Evolutionary conservation across 73 alveolate species (phyloP).

Genomic region (Paramecium primaurelia): DNA sequence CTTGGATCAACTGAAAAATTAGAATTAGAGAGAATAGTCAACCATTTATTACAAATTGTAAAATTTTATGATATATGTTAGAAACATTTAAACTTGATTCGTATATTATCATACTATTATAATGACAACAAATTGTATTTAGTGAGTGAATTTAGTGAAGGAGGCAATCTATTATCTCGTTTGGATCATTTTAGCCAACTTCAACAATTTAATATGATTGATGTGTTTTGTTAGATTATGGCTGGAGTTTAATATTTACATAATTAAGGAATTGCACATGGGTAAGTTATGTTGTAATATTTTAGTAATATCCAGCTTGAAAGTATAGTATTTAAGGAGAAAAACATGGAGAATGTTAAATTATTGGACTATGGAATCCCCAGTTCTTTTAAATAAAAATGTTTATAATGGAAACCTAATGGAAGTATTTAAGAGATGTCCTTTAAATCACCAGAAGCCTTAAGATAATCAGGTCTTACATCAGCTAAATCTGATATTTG

Average conservation of each 20-base stretch:
- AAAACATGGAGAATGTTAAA: neutral
- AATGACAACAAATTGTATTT: neutral
- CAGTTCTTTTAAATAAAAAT: neutral
- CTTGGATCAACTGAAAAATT: neutral
- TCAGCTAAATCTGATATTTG: neutral
- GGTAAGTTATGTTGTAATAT: neutral
- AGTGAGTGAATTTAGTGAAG: conserved; percentile 23
- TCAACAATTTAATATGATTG: neutral
- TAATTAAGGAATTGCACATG: neutral
- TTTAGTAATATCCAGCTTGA: neutral
- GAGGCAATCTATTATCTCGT: neutral
- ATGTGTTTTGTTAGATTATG: neutral
- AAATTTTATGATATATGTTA: neutral
- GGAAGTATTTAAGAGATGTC: neutral
- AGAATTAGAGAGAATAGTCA: neutral
- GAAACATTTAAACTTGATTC: neutral
- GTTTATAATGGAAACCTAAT: conserved; percentile 6
- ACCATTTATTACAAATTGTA: neutral
- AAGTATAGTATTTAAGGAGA: neutral
- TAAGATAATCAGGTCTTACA: neutral
- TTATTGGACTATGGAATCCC: conserved; percentile 33
- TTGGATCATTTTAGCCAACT: neutral
- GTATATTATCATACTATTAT: neutral
- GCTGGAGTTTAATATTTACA: conserved; percentile 8
- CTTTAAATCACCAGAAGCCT: conserved; percentile 15